Evolutionary conservation across 306 rosid species (phyloP).

Genomic region (Ochetophila trinervis): DNA sequence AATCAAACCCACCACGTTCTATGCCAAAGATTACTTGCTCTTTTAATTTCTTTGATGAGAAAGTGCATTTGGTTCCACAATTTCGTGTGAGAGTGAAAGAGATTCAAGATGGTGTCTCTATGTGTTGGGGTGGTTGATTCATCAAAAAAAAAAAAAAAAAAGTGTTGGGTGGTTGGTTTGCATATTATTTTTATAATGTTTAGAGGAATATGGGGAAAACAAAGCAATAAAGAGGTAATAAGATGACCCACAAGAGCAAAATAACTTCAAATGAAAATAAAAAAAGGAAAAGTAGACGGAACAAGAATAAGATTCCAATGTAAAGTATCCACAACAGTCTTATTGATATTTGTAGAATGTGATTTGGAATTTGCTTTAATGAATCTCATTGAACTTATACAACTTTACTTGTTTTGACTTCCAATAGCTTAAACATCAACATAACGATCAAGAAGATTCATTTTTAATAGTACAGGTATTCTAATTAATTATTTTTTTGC

Average conservation of each 20-base stretch:
- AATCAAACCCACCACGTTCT: background rate
- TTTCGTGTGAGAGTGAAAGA: slow-evolving; percentile 11
- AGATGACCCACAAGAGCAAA: background rate
- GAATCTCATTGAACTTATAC: no score
- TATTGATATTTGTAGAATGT: background rate
- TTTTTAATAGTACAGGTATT: no score
- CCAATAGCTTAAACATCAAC: no score
- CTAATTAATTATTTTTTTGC: no score
- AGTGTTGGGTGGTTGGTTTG: no score
- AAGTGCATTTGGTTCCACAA: background rate
- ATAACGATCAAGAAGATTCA: no score
- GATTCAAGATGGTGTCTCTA: no score
- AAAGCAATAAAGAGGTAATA: background rate
- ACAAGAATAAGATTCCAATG: slow-evolving; percentile 14
- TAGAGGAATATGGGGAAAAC: background rate
- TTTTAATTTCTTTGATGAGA: background rate
- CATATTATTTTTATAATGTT: no score
- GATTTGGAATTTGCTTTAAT: no score
- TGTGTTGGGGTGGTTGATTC: no score
- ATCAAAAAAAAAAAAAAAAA: no score
- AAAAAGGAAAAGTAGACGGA: background rate
- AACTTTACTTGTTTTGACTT: no score
- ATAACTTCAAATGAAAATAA: slow-evolving; percentile 2
- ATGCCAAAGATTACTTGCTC: background rate
- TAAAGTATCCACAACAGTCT: background rate